phyloP scores from a whole-genome alignment of 805 yeast genomes.

The Ogataea populi-albae region DNA sequence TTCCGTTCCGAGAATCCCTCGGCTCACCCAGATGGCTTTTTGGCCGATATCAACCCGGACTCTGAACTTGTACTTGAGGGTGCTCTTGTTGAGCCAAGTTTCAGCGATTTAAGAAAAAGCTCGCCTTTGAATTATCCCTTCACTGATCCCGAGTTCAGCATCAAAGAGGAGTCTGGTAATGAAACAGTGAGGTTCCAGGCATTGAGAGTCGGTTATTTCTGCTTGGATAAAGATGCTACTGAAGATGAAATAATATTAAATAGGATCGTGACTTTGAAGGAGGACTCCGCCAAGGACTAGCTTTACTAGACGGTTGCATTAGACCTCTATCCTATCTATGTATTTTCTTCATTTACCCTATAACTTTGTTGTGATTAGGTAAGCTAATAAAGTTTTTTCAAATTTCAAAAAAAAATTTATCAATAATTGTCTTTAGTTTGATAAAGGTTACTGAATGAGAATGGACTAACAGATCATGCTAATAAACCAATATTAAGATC shows the following conservation, averaged over 20 bases:
- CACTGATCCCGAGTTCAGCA: conserved; percentile 60
- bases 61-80: conserved; percentile 65
- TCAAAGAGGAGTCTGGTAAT: conserved; percentile 64
- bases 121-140: conserved; percentile 73
- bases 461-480: too few relatives aligned
- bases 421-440: too few relatives aligned
- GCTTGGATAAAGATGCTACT: conserved; percentile 76
- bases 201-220: conserved; percentile 92
- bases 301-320: too few relatives aligned
- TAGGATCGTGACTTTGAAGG: conserved; percentile 91
- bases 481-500: too few relatives aligned
- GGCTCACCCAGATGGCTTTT: conserved; percentile 81
- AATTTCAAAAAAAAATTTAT: too few relatives aligned
- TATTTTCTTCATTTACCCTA: too few relatives aligned
- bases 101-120: conserved; percentile 59
- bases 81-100: conserved; percentile 78
- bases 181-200: conserved; percentile 98
- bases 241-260: conserved; percentile 68
- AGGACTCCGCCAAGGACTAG: conserved; percentile 61
- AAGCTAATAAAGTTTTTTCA: too few relatives aligned
- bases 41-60: conserved; percentile 77
- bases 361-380: too few relatives aligned
- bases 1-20: conserved; percentile 91
- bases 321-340: too few relatives aligned
- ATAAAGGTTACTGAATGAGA: too few relatives aligned